Evolutionary conservation across 2,329 filamentous ascomycete genomes (phyloP), one percentile per base, ranked within the genome.

Genomic region (Aspergillus viridinutans): DNA sequence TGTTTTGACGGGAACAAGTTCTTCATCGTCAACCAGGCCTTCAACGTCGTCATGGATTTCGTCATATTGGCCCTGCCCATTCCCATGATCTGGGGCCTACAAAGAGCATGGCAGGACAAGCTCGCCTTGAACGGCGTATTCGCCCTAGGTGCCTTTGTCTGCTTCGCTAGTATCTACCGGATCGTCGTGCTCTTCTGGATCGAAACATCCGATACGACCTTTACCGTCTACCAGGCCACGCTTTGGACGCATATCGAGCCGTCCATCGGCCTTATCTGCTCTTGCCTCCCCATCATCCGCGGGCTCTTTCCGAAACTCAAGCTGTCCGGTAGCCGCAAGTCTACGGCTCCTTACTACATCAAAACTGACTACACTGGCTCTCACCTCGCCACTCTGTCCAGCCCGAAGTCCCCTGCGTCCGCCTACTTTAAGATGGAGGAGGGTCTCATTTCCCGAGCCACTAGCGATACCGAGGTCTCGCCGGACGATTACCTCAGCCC

Each of bases 161-260:
- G 69, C 60, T 69, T 74, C 56, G 71, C 71, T 3, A 72, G 69
- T 49, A 69, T 74, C 51, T 71, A 72, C 58, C 68, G 72, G 38
- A 68, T 74, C 50, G 66, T 73, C 40, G 70, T 71, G 0, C 67
- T 73, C 17, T 72, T 70, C 57, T 72, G 65, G 62, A 68, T 72
- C 35, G 56, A 64, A 3, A 62, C 61, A 0, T 20, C 32, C 1
- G 70, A 74, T 45, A 63, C 66, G 17, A 72, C 70, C 1, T 74
- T 69, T 54, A 72, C 70, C 3, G 69, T 72, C 40, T 70, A 72
- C 57, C 61, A 70, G 55, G 66, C 69, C 9, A 67, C 67, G 0
- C 60, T 74, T 7, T 74, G 71, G 72, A 73, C 71, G 17, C 67
- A 73, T 12, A 63, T 73, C 35, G 71, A 74, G 58, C 69, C 71